Evolutionary conservation across 305 asterid genomes (phyloP).

Genomic region (Fraxinus velutina): DNA sequence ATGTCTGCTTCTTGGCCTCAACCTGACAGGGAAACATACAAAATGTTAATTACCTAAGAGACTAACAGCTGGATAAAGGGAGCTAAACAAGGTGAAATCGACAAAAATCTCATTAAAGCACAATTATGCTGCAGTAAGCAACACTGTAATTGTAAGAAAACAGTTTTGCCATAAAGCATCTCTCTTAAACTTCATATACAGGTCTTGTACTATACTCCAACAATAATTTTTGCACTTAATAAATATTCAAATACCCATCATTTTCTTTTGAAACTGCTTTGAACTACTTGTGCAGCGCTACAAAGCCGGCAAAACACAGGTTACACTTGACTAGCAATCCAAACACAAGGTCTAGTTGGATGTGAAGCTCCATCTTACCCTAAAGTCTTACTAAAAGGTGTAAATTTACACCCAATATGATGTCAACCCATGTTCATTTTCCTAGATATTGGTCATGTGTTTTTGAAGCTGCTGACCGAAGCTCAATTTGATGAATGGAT

Average conservation of each 20-base stretch:
- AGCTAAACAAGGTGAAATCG: neutral
- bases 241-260: neutral
- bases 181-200: neutral
- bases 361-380: neutral
- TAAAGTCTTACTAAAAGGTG: neutral
- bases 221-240: neutral
- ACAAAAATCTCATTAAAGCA: neutral
- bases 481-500: neutral
- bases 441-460: neutral
- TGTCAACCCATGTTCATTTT: neutral
- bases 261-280: neutral
- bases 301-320: neutral
- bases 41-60: neutral
- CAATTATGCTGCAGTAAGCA: neutral
- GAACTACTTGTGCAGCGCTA: neutral
- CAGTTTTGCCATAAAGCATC: neutral
- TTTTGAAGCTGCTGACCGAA: neutral
- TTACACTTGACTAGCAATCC: neutral
- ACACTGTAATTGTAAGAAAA: neutral
- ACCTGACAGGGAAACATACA: conserved; percentile 27
- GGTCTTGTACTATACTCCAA: neutral
- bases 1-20: conserved; percentile 73
- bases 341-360: neutral
- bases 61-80: neutral
- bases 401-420: neutral